Evolutionary conservation across 139 green algal species (phyloP).

Genomic region (Parachlorella kessleri): DNA sequence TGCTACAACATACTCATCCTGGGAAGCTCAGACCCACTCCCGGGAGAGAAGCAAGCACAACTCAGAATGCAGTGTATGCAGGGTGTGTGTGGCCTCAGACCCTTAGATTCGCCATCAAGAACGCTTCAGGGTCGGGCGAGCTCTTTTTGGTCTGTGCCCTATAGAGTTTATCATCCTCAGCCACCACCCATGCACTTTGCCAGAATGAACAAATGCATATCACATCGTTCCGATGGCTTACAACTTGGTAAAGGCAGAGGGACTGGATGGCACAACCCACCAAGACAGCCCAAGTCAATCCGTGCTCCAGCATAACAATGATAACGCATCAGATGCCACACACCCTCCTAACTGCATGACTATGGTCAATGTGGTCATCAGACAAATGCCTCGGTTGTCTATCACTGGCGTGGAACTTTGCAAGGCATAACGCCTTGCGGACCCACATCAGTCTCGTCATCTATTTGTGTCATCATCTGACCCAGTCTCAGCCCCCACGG

Average conservation of each 20-base stretch:
- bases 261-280: too few species aligned
- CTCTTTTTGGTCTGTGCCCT: background rate
- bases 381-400: conserved; percentile 47
- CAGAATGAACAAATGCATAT: background rate
- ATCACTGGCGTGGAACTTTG: background rate
- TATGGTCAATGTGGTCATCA: conserved; percentile 30
- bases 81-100: background rate
- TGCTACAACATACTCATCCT: background rate
- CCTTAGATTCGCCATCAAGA: conserved; percentile 1
- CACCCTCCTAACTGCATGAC: too few species aligned
- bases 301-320: too few species aligned
- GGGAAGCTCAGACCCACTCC: background rate
- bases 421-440: background rate
- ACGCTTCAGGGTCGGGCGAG: background rate
- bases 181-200: background rate
- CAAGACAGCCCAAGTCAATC: too few species aligned
- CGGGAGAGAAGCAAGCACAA: background rate
- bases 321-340: too few species aligned
- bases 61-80: background rate
- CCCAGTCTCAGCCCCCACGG: too few species aligned
- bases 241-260: too few species aligned
- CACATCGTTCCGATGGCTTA: too few species aligned
- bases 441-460: conserved; percentile 41
- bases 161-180: background rate
- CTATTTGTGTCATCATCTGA: conserved; percentile 39